Percentiles rank a stretch among this genome's conserved stretches.
Evolutionary conservation across 1,284 basidiomycete genomes (phyloP).

Genomic region (Apiotrichum brassicae): DNA sequence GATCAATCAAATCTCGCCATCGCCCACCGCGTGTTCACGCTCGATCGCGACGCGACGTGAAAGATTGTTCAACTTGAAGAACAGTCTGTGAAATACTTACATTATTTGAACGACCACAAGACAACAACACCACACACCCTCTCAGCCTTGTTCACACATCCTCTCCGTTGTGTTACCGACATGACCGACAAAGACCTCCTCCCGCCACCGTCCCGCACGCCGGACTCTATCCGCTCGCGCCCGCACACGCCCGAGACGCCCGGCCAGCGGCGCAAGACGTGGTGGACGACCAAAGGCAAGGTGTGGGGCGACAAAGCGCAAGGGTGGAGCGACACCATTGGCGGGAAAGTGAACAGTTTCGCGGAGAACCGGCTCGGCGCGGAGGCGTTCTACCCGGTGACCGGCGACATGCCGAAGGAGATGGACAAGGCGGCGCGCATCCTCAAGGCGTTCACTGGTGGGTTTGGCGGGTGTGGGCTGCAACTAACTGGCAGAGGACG

Average conservation of each 20-base stretch:
- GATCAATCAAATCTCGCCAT: too few relatives aligned
- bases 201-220: background rate
- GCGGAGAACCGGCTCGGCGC: conserved; percentile 46
- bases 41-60: too few relatives aligned
- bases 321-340: conserved; percentile 38
- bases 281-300: conserved; percentile 16
- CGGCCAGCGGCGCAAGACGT: conserved; percentile 34
- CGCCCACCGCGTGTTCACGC: too few relatives aligned
- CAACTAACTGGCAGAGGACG: conserved; percentile 28
- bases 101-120: too few relatives aligned
- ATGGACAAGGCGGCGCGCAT: conserved; percentile 53
- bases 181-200: background rate
- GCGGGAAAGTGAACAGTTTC: conserved; percentile 39
- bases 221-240: conserved; percentile 7
- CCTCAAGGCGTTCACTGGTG: conserved; percentile 48
- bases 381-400: conserved; percentile 53
- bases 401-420: conserved; percentile 50
- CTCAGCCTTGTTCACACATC: too few relatives aligned
- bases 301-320: conserved; percentile 41
- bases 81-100: too few relatives aligned
- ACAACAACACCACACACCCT: too few relatives aligned
- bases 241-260: conserved; percentile 12
- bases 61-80: too few relatives aligned
- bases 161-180: background rate
- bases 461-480: conserved; percentile 11